Conservation (phyloP, 306 rosid species). For the Vachellia collinsii region DNA sequence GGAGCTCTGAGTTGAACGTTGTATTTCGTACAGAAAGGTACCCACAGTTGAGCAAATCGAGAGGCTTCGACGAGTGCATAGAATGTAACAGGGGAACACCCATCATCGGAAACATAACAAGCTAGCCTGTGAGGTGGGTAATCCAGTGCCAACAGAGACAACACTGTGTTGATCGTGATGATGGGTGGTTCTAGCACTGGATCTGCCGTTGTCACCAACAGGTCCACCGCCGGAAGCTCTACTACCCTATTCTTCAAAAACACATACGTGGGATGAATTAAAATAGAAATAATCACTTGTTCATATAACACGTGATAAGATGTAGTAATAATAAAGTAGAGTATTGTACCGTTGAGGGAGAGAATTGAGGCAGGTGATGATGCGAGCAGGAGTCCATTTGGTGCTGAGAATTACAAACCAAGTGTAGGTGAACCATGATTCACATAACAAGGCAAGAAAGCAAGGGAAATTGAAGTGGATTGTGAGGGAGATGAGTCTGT, state of each 20-base stretch:
- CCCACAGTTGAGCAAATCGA: constrained; percentile 64
- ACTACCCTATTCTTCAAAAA: constrained; percentile 33
- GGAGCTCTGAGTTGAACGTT: constrained; percentile 69
- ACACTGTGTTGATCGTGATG: constrained; percentile 64
- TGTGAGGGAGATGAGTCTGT: constrained; percentile 40
- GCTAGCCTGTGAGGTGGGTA: constrained; percentile 74
- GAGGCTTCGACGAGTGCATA: constrained; percentile 60
- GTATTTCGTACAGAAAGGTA: constrained; percentile 68
- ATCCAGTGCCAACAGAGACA: constrained; percentile 73
- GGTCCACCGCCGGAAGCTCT: constrained; percentile 68
- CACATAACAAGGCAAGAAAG: constrained; percentile 63
- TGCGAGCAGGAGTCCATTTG: constrained; percentile 56
- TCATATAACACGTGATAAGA: background rate
- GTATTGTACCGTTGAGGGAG: constrained; percentile 48
- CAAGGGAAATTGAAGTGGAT: constrained; percentile 42
- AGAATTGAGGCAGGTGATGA: constrained; percentile 47
- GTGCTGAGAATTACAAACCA: constrained; percentile 43
- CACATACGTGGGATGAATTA: background rate
- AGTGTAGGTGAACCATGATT: constrained; percentile 60
- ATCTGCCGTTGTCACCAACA: constrained; percentile 81
- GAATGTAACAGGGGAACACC: constrained; percentile 55
- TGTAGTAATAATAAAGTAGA: background rate
- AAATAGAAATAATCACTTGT: background rate
- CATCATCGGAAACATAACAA: constrained; percentile 85
- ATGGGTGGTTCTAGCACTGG: constrained; percentile 70